phyloP scores from a whole-genome alignment of 257 asterid genomes.

The Lycium ferocissimum region DNA sequence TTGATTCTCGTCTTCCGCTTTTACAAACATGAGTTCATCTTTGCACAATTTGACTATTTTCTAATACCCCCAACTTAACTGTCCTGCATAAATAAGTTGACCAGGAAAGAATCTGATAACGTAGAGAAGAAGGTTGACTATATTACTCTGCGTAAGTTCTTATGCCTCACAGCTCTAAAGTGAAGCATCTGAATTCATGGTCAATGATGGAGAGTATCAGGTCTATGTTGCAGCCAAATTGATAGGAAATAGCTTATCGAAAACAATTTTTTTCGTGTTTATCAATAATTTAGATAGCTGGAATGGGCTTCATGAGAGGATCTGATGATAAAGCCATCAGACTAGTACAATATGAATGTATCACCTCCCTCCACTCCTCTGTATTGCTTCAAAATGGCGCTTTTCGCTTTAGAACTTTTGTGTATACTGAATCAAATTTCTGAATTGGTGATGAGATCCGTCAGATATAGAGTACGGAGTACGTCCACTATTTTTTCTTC shows the following conservation, averaged over 20 bases:
- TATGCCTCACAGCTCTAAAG: background rate
- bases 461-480: background rate
- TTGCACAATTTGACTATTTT: background rate
- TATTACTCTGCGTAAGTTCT: background rate
- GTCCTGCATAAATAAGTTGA: background rate
- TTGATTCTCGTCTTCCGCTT: background rate
- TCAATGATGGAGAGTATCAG: background rate
- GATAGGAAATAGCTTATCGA: background rate
- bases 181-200: background rate
- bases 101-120: background rate
- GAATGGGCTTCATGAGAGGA: background rate
- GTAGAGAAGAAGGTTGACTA: background rate
- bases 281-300: background rate
- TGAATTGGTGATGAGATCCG: background rate
- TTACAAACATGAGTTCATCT: background rate
- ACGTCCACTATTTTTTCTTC: background rate
- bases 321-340: background rate
- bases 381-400: slow-evolving; percentile 7
- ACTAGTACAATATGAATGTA: background rate
- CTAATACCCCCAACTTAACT: background rate
- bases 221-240: background rate
- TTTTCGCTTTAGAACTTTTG: background rate
- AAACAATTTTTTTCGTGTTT: background rate
- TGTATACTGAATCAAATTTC: background rate
- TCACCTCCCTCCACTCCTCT: background rate